These are phyloP conservation scores for Gossypium gossypioides DNA, from an alignment of 441 rosid genomes.

Conservation along the genomic window DNA sequence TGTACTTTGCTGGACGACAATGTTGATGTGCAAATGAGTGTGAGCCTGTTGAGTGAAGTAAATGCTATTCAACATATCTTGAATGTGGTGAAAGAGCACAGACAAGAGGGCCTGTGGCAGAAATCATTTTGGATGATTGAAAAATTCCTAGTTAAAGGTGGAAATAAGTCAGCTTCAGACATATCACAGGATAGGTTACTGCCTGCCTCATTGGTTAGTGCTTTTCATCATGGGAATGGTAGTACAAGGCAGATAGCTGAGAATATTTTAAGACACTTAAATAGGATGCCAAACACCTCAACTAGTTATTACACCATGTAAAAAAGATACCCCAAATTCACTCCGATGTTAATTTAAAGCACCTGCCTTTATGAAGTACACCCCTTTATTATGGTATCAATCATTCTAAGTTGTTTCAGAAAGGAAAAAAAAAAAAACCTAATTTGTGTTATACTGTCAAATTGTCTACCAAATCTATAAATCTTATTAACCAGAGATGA, in stretches of 20 bases:
- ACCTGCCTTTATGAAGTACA: not conserved
- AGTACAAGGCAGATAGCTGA: constrained; percentile 78
- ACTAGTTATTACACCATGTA: constrained; percentile 26
- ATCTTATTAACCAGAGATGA: not conserved
- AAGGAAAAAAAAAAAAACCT: not conserved
- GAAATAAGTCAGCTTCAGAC: constrained; percentile 38
- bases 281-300: constrained; percentile 55
- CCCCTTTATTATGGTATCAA: not conserved
- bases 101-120: constrained; percentile 56
- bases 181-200: constrained; percentile 68
- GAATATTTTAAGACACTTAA: constrained; percentile 61
- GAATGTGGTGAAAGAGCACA: constrained; percentile 62
- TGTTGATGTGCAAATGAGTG: constrained; percentile 62
- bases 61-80: constrained; percentile 46
- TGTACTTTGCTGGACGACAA: constrained; percentile 73
- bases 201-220: constrained; percentile 56
- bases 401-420: not conserved
- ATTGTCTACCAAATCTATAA: not conserved
- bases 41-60: constrained; percentile 44
- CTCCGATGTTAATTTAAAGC: not conserved
- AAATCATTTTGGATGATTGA: constrained; percentile 85
- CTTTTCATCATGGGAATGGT: constrained; percentile 70
- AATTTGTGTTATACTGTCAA: not conserved
- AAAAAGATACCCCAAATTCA: not conserved
- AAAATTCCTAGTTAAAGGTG: constrained; percentile 62